These are phyloP conservation scores for Gleditsia sinensis DNA, from an alignment of 306 rosid genomes.

Conservation along the genomic window DNA sequence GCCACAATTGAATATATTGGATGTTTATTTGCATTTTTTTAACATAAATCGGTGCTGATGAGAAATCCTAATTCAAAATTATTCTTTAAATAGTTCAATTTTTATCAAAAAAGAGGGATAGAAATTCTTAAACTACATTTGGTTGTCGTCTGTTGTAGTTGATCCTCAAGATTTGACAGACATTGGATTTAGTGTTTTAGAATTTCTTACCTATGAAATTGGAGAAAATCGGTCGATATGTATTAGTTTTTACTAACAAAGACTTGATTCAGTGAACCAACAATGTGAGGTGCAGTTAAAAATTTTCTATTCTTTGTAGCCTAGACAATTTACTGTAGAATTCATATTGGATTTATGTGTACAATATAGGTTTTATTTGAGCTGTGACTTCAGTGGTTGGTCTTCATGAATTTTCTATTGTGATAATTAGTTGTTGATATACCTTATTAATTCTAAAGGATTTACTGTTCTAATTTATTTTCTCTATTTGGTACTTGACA, in stretches of 20 bases:
- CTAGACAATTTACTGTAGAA: neutral
- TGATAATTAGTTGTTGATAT: conserved; percentile 11
- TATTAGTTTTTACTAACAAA: neutral
- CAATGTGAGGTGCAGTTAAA: neutral
- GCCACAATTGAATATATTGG: neutral
- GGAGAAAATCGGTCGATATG: neutral
- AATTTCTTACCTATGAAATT: neutral
- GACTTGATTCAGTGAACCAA: conserved; percentile 1
- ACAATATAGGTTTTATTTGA: conserved; percentile 4
- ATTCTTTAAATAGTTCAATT: conserved; percentile 25
- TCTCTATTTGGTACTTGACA: conserved; percentile 43
- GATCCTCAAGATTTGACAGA: conserved; percentile 13
- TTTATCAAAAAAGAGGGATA: conserved; percentile 7
- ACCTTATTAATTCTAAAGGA: conserved; percentile 5
- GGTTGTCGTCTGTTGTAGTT: conserved; percentile 17
- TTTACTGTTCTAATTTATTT: conserved; percentile 23
- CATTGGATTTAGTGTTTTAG: conserved; percentile 20
- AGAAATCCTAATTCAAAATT: neutral
- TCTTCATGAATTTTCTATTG: conserved; percentile 18
- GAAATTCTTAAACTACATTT: neutral
- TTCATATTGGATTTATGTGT: conserved; percentile 20
- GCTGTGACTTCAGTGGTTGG: conserved; percentile 6
- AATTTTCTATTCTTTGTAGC: conserved; percentile 4
- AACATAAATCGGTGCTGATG: neutral
- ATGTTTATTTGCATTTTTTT: neutral